phyloP scores from a whole-genome alignment of 345 rosid species.

The Schrenkiella parvula region DNA sequence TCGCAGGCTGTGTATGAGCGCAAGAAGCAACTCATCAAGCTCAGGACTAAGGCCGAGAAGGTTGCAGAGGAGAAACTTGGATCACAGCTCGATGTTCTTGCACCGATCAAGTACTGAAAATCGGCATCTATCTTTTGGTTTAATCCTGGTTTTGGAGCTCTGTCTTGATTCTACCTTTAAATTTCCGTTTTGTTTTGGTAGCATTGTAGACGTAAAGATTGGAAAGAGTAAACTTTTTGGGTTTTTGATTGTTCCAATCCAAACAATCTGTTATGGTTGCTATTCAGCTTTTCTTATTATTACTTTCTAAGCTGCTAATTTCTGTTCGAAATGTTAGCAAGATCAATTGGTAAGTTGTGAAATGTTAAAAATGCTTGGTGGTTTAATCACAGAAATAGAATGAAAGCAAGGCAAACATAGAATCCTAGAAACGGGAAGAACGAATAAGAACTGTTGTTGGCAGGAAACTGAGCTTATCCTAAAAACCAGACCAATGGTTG shows the following conservation, averaged over 20 bases:
- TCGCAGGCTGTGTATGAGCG: conserved; percentile 60
- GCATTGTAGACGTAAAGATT: conserved; percentile 10
- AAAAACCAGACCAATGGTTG: too few species aligned
- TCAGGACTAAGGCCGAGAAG: conserved; percentile 76
- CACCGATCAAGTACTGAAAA: conserved; percentile 55
- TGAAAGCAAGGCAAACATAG: too few species aligned
- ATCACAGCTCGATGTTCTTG: conserved; percentile 57
- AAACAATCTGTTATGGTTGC: not conserved
- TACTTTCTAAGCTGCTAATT: too few species aligned
- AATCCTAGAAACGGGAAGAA: too few species aligned
- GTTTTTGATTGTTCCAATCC: not conserved
- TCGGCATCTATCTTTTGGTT: not conserved
- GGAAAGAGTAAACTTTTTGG: not conserved
- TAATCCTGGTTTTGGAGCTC: not conserved
- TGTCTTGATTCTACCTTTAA: conserved; percentile 1
- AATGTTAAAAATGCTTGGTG: too few species aligned
- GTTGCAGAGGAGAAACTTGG: conserved; percentile 82
- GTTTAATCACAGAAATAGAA: too few species aligned
- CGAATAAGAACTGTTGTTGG: too few species aligned
- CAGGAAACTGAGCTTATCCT: too few species aligned
- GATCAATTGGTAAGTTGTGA: too few species aligned
- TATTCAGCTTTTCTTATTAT: too few species aligned
- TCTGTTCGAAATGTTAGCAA: too few species aligned
- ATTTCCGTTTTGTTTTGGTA: conserved; percentile 1
- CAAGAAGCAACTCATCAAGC: conserved; percentile 69